A percentile compares a stretch with the other conserved stretches of the same genome.
Conservation (phyloP, 495 filamentous ascomycete genomes). For the Mytilinidion resinicola region DNA sequence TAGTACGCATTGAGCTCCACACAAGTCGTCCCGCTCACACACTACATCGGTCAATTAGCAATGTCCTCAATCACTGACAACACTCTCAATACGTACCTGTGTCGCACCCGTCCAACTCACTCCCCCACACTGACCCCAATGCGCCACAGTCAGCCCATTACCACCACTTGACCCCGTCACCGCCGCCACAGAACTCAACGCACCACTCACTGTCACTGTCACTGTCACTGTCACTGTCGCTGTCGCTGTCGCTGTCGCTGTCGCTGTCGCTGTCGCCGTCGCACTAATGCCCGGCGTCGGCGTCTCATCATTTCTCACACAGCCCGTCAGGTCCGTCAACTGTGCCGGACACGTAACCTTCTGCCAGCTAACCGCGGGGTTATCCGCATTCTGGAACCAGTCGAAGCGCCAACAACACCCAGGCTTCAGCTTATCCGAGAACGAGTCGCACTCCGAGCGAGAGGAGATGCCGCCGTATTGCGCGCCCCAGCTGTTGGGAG, state of each 20-base stretch:
- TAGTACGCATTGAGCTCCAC: not conserved
- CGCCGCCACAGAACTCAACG: not conserved
- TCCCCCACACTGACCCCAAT: not conserved
- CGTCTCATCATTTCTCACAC: constrained; percentile 28
- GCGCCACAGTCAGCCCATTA: not conserved
- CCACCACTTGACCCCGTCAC: not conserved
- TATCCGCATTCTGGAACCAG: constrained; percentile 58
- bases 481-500: constrained; percentile 51
- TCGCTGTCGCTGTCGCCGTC: not conserved
- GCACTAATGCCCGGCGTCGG: not conserved
- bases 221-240: not conserved
- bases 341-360: constrained; percentile 55
- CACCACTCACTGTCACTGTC: not conserved
- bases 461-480: constrained; percentile 55
- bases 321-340: constrained; percentile 53
- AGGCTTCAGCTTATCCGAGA: constrained; percentile 50
- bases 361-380: constrained; percentile 51
- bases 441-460: constrained; percentile 47
- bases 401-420: constrained; percentile 68
- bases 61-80: not conserved
- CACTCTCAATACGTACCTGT: not conserved
- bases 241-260: not conserved
- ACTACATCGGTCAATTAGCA: not conserved
- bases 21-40: not conserved
- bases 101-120: not conserved